These are phyloP conservation scores for Crithidia expoeki DNA, from an alignment of 208 protist species.

Conservation along the genomic window DNA sequence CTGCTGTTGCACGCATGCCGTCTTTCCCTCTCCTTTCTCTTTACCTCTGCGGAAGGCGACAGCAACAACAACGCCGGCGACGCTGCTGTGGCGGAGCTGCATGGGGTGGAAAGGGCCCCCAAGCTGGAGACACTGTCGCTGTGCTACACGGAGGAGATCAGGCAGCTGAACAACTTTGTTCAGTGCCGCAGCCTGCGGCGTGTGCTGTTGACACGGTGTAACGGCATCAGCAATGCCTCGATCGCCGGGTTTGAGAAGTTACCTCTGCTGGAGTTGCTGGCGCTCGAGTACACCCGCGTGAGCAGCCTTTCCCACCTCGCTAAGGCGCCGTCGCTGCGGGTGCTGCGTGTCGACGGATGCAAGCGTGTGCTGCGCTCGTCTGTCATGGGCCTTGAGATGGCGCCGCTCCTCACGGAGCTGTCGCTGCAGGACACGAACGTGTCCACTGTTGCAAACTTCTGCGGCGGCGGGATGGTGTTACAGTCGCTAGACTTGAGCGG, in stretches of 20 bases:
- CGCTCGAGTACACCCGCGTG: conserved; percentile 69
- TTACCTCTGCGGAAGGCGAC: background rate
- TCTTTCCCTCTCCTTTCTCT: conserved; percentile 22
- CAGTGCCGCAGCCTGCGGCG: conserved; percentile 42
- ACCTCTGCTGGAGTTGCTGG: conserved; percentile 45
- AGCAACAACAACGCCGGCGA: background rate
- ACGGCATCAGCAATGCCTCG: conserved; percentile 48
- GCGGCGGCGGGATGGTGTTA: conserved; percentile 36
- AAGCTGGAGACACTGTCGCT: conserved; percentile 55
- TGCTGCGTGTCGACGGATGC: conserved; percentile 55
- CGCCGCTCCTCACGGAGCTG: conserved; percentile 44
- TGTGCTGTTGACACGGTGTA: conserved; percentile 59
- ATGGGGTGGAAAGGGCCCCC: conserved; percentile 46
- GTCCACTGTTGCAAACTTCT: conserved; percentile 53
- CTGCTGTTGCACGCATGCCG: conserved; percentile 61
- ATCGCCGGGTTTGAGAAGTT: conserved; percentile 46
- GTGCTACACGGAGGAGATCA: conserved; percentile 50
- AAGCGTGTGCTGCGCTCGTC: conserved; percentile 65
- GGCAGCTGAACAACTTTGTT: conserved; percentile 42
- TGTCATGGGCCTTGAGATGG: conserved; percentile 51
- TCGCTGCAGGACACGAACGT: conserved; percentile 67
- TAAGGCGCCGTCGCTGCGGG: conserved; percentile 29
- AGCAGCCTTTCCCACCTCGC: conserved; percentile 43
- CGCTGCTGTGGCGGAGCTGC: conserved; percentile 23
- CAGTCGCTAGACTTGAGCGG: conserved; percentile 56